Evolutionary conservation across 139 green algal species (phyloP).

Genomic region (Auxenochlorella pyrenoidosa): DNA sequence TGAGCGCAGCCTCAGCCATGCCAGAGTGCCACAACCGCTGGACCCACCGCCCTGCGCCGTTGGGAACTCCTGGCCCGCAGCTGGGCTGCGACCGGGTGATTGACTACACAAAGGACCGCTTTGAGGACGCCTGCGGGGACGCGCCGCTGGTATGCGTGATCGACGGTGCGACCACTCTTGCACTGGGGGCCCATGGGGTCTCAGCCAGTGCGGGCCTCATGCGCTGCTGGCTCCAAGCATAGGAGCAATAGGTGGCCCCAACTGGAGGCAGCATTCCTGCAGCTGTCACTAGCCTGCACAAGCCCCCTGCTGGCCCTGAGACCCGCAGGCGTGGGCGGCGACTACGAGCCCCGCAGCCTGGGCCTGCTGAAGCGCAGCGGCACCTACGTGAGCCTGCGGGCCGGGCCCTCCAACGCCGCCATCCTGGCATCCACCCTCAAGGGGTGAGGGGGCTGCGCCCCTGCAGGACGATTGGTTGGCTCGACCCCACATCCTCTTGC

Average conservation of each 20-base stretch:
- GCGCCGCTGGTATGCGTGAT: background rate
- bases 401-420: too few relatives aligned
- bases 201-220: too few relatives aligned
- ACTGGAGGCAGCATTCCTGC: background rate
- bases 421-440: too few relatives aligned
- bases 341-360: background rate
- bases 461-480: background rate
- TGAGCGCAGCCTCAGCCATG: background rate
- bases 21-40: too few relatives aligned
- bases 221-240: too few relatives aligned
- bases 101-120: conserved; percentile 14
- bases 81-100: conserved; percentile 30
- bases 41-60: too few relatives aligned
- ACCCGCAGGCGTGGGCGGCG: background rate
- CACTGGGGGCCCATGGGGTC: too few relatives aligned
- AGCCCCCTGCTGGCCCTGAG: background rate
- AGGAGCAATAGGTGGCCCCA: too few relatives aligned
- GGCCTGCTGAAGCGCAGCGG: too few relatives aligned
- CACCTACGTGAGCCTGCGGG: too few relatives aligned
- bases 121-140: background rate
- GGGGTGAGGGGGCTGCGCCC: too few relatives aligned
- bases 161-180: background rate
- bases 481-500: background rate
- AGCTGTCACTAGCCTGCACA: background rate
- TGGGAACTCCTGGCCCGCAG: background rate